Percentiles rank a stretch among this genome's conserved stretches.
Conservation (phyloP, 768 basidiomycete genomes). For the Leccinum incarnatum region DNA sequence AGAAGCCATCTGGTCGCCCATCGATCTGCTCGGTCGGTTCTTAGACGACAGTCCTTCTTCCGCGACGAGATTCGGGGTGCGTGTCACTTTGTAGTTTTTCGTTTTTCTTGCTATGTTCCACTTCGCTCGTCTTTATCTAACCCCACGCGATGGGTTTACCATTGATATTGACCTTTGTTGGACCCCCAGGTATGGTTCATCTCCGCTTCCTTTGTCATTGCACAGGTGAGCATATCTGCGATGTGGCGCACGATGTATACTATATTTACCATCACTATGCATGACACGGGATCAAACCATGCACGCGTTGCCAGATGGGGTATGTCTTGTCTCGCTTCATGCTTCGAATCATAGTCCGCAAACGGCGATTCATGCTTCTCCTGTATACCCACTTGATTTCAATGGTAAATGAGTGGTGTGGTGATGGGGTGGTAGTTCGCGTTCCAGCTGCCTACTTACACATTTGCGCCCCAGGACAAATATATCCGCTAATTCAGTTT, state of each 20-base stretch:
- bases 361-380: constrained; percentile 18
- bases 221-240: constrained; percentile 45
- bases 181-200: constrained; percentile 68
- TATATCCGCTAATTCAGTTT: constrained; percentile 80
- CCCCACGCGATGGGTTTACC: neutral
- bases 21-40: constrained; percentile 68
- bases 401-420: constrained; percentile 1
- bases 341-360: neutral
- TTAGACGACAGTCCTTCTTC: constrained; percentile 59
- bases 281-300: constrained; percentile 1
- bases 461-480: constrained; percentile 51
- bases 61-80: constrained; percentile 66
- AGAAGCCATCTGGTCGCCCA: constrained; percentile 75
- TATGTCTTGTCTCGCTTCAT: constrained; percentile 13
- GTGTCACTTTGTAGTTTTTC: constrained; percentile 7
- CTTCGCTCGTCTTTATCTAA: neutral
- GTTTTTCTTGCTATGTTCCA: neutral
- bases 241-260: constrained; percentile 5
- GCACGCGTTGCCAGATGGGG: constrained; percentile 22
- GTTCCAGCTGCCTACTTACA: neutral
- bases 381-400: neutral
- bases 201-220: constrained; percentile 73
- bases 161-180: neutral
- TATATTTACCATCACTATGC: neutral
- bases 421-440: constrained; percentile 5